phyloP scores from a whole-genome alignment of 306 rosid species.

The Lithocarpus polystachyus region DNA sequence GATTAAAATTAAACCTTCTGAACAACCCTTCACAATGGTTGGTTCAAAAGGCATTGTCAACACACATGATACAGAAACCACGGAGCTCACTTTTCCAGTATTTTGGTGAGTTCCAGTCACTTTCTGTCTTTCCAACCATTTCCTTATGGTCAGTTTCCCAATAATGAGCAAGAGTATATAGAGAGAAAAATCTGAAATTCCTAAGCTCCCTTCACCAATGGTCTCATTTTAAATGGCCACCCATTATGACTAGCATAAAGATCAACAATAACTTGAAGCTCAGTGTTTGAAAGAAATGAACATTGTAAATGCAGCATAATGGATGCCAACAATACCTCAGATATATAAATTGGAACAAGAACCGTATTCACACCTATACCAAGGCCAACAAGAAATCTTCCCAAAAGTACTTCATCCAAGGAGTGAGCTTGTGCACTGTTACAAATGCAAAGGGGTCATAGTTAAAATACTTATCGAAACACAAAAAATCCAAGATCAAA shows the following conservation, averaged over 20 bases:
- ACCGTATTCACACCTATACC: constrained; percentile 90
- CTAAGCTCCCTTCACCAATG: not conserved
- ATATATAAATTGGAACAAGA: constrained; percentile 83
- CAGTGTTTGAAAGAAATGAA: not conserved
- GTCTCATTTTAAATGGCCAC: not conserved
- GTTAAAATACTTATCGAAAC: constrained; percentile 8
- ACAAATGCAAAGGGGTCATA: constrained; percentile 27
- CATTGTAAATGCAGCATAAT: not conserved
- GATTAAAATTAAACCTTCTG: not conserved
- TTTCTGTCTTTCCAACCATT: not conserved
- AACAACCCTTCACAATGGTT: not conserved
- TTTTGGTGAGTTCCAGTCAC: not conserved
- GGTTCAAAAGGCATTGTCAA: not conserved
- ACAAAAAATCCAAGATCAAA: not conserved
- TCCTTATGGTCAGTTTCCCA: not conserved
- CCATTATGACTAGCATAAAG: not conserved
- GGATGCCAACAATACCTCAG: constrained; percentile 57
- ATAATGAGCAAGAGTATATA: not conserved
- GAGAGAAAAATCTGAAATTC: not conserved
- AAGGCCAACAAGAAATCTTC: constrained; percentile 95
- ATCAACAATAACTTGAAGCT: not conserved
- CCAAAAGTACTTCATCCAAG: constrained; percentile 70
- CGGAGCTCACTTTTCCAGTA: not conserved
- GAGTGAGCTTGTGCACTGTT: constrained; percentile 78
- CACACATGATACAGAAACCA: not conserved